Evolutionary conservation across 176 grass and related monocot genomes (phyloP).

Genomic region (Oryza meridionalis): DNA sequence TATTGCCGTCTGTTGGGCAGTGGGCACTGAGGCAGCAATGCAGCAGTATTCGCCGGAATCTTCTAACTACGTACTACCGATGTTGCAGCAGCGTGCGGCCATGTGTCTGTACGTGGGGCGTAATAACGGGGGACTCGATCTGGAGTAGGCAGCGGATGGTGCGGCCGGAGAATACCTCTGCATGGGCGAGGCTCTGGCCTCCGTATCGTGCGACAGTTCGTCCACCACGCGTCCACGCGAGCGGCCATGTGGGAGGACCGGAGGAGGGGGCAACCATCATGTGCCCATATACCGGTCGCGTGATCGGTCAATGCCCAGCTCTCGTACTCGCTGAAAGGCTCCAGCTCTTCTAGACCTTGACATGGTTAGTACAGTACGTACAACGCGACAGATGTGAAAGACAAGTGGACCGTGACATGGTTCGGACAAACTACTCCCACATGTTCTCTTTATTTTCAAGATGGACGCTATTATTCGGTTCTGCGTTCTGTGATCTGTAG

Average conservation of each 20-base stretch:
- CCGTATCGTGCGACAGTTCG: background rate
- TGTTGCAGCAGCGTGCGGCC: background rate
- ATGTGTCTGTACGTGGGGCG: constrained; percentile 6
- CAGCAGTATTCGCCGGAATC: too few species aligned
- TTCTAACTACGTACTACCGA: too few species aligned
- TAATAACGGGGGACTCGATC: background rate
- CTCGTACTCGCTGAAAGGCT: background rate
- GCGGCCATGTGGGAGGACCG: constrained; percentile 7
- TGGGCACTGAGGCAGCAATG: too few species aligned
- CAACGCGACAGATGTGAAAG: background rate
- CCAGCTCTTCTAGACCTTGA: background rate
- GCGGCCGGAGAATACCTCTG: background rate
- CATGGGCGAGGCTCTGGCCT: background rate
- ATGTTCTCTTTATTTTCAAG: background rate
- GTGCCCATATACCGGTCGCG: background rate
- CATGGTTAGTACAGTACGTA: background rate
- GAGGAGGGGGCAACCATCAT: background rate
- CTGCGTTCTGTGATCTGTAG: background rate
- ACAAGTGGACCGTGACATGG: background rate
- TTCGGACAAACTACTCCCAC: background rate
- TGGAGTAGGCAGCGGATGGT: background rate
- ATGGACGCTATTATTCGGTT: background rate
- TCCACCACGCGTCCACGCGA: background rate
- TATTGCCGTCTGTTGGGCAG: background rate
- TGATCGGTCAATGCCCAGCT: background rate